Base-by-base conservation (phyloP, 768 basidiomycete genomes). In the Cystobasidium ongulense region DNA sequence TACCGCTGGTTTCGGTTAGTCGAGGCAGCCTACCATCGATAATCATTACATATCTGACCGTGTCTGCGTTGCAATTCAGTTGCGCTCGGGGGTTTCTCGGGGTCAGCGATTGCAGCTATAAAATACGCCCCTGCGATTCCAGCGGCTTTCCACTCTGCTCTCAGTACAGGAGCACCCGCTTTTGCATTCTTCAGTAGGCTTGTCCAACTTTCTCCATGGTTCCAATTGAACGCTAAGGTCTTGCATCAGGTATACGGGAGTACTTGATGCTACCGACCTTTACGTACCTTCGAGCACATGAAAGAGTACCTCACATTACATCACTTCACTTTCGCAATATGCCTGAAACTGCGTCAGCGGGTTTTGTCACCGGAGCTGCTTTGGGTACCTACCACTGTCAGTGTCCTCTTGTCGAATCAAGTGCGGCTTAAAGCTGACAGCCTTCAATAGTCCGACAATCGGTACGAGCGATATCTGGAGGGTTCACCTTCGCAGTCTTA, bases 141-240 rank as follows among this genome's bases (percentile, higher is more conserved):
- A 5, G 75, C 76, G 18, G 76, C 78, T 8, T 77, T 77, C 74
- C 25, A 64, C 13, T 66, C 74, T 0, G 41, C 29, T 7, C 18
- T 76, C 59, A 74, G 61, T 35, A 76, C 78, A 1, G 76, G 74
- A 33, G 57, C 72, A 29, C 75, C 76, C 53, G 29, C 57, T 54
- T 79, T 79, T 66, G 67, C 77, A 15, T 79, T 79, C 74, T 79
- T 79, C 74, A 75, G 78, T 79, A 5, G 33, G 75, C 59, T 25
- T 25, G 23, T 23, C 2, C 15, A 18, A 13, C 13, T 27, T 62
- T 23, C 25, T 0, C 18, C 36, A 18, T 17, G 13, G 25, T n/a
- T n/a, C n/a, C n/a, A n/a, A n/a, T n/a, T n/a, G n/a, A n/a, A n/a
- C n/a, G n/a, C n/a, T n/a, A n/a, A n/a, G n/a, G n/a, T n/a, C n/a